Evolutionary conservation across 805 yeast species (phyloP).

Genomic region (Suhomyces vadensis): DNA sequence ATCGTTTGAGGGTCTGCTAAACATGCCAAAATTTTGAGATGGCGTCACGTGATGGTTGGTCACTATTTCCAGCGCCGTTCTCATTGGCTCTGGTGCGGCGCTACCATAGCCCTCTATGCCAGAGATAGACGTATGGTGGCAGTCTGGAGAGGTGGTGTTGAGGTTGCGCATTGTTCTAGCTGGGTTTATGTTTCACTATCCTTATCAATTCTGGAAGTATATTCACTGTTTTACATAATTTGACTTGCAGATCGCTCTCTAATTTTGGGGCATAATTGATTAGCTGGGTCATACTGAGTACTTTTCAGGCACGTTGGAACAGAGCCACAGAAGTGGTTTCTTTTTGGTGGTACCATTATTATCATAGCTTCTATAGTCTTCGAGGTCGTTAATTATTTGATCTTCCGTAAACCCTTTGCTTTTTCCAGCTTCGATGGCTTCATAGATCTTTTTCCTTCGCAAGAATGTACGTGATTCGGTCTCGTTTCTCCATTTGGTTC

Average conservation of each 20-base stretch:
- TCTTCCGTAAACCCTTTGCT: slow-evolving; percentile 45
- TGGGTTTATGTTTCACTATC: no score
- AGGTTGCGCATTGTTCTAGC: background rate
- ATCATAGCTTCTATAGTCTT: slow-evolving; percentile 44
- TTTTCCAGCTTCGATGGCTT: slow-evolving; percentile 54
- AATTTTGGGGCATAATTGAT: no score
- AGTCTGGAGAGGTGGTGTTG: background rate
- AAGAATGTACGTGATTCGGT: slow-evolving; percentile 55
- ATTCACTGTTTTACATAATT: no score
- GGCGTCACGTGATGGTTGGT: background rate
- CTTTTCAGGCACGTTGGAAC: slow-evolving; percentile 17
- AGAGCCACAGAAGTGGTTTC: slow-evolving; percentile 20
- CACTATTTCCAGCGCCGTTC: background rate
- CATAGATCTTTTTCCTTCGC: slow-evolving; percentile 53
- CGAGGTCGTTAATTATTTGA: slow-evolving; percentile 47
- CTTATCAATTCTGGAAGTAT: no score
- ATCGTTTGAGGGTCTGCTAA: background rate
- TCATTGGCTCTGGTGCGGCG: background rate
- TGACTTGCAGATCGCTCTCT: no score
- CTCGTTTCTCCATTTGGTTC: slow-evolving; percentile 57
- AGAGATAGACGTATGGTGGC: background rate
- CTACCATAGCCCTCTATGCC: background rate
- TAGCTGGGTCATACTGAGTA: slow-evolving; percentile 5
- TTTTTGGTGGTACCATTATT: slow-evolving; percentile 40
- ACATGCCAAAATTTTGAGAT: background rate